Evolutionary conservation across 805 yeast genomes (phyloP).

Genomic region (Kodamaea restingae): DNA sequence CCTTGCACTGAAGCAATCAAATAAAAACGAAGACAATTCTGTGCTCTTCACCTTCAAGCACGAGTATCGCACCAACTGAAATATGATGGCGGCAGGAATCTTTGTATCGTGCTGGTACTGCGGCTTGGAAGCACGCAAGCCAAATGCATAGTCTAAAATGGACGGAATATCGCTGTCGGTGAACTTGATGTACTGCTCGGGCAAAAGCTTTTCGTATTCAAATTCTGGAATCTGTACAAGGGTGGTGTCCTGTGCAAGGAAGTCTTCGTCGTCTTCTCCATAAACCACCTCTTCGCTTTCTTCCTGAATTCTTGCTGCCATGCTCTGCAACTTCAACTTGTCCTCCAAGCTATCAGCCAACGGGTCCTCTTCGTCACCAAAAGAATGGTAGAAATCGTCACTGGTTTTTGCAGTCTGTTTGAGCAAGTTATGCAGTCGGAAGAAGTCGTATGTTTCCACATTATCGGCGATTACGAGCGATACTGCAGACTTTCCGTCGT

Average conservation of each 20-base stretch:
- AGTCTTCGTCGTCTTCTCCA: constrained; percentile 24
- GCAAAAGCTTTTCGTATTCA: constrained; percentile 51
- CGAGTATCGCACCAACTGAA: constrained; percentile 68
- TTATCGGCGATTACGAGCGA: constrained; percentile 55
- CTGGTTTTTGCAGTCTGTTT: constrained; percentile 10
- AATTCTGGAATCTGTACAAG: constrained; percentile 38
- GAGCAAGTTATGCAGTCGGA: constrained; percentile 47
- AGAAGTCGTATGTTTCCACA: constrained; percentile 50
- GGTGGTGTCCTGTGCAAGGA: constrained; percentile 25
- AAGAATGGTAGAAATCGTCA: constrained; percentile 8
- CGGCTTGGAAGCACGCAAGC: constrained; percentile 37
- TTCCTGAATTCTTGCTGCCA: constrained; percentile 18
- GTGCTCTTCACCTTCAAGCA: constrained; percentile 52
- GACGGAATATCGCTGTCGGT: constrained; percentile 53
- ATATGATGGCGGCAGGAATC: constrained; percentile 66
- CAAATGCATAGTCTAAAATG: constrained; percentile 46
- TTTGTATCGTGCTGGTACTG: constrained; percentile 44
- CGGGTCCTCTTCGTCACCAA: constrained; percentile 10
- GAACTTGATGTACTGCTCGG: constrained; percentile 59
- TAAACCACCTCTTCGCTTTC: constrained; percentile 19
- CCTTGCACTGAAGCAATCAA: constrained; percentile 58
- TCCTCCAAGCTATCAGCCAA: constrained; percentile 30
- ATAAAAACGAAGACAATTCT: constrained; percentile 53
- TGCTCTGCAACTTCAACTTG: constrained; percentile 31
- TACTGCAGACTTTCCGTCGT: constrained; percentile 46